phyloP scores from a whole-genome alignment of 2,329 filamentous ascomycete species.

The Fusarium sororula region DNA sequence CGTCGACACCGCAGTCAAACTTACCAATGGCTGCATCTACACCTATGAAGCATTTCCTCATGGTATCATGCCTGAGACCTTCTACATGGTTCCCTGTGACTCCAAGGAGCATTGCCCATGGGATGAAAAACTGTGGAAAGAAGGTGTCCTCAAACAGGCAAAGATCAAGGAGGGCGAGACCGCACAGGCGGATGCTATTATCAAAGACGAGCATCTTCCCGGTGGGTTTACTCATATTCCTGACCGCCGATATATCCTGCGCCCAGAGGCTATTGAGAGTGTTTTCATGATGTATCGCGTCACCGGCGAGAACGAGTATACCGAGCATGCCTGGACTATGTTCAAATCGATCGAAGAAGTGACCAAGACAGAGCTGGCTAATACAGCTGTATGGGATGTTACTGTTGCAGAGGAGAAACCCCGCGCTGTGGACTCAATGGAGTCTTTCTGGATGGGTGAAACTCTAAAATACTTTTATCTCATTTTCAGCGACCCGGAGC shows the following conservation, averaged over 20 bases:
- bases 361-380: conserved; percentile 58
- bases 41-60: conserved; percentile 57
- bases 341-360: conserved; percentile 57
- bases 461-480: conserved; percentile 45
- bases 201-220: conserved; percentile 47
- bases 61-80: conserved; percentile 63
- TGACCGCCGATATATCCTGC: conserved; percentile 61
- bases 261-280: conserved; percentile 63
- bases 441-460: conserved; percentile 51
- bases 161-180: conserved; percentile 38
- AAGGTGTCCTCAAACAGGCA: conserved; percentile 39
- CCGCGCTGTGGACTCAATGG: conserved; percentile 67
- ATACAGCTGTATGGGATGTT: conserved; percentile 59
- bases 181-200: conserved; percentile 37
- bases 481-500: conserved; percentile 55
- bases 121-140: conserved; percentile 50
- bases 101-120: conserved; percentile 47
- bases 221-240: conserved; percentile 70
- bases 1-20: conserved; percentile 54
- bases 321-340: conserved; percentile 64
- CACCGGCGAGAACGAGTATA: conserved; percentile 56
- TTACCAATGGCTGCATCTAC: conserved; percentile 63
- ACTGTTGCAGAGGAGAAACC: conserved; percentile 42
- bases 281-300: conserved; percentile 64
- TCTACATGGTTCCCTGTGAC: conserved; percentile 54